Percentiles rank a stretch among this genome's conserved stretches.
Conservation (phyloP, 345 rosid genomes). For the Nephelium lappaceum region DNA sequence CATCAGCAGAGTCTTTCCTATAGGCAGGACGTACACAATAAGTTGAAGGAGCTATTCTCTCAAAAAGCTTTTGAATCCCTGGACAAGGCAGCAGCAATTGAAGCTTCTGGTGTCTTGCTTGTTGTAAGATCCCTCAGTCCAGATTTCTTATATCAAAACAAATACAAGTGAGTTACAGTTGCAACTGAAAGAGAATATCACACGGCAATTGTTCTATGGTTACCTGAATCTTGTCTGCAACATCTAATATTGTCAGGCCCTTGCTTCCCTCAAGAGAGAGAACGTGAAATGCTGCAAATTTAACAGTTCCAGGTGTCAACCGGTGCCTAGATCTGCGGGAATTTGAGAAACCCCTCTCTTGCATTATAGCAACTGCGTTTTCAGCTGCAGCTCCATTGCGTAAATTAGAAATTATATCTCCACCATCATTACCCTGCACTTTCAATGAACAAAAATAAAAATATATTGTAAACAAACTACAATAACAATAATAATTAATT, state of each 20-base stretch:
- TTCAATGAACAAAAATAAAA: not conserved
- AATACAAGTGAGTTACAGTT: not conserved
- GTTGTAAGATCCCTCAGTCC: constrained; percentile 91
- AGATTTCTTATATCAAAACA: constrained; percentile 55
- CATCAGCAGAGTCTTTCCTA: constrained; percentile 75
- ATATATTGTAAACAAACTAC: not conserved
- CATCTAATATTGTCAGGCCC: constrained; percentile 81
- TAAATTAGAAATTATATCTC: constrained; percentile 65
- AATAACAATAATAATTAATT: not conserved
- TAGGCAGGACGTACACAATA: constrained; percentile 84
- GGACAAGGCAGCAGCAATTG: constrained; percentile 91
- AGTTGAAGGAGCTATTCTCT: constrained; percentile 94
- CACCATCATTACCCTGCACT: constrained; percentile 66
- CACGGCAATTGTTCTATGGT: constrained; percentile 3
- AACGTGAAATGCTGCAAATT: constrained; percentile 91
- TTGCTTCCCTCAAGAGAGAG: constrained; percentile 77
- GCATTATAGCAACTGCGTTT: constrained; percentile 87
- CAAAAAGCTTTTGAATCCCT: constrained; percentile 89
- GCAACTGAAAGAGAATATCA: not conserved
- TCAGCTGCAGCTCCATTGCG: constrained; percentile 82
- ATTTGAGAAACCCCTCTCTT: constrained; percentile 75
- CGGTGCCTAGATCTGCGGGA: constrained; percentile 86
- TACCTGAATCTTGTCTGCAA: constrained; percentile 94
- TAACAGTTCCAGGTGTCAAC: constrained; percentile 93
- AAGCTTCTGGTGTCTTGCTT: constrained; percentile 97